These are phyloP conservation scores for Puccinia sorghi DNA, from an alignment of 1,284 basidiomycete genomes.

Conservation along the genomic window DNA sequence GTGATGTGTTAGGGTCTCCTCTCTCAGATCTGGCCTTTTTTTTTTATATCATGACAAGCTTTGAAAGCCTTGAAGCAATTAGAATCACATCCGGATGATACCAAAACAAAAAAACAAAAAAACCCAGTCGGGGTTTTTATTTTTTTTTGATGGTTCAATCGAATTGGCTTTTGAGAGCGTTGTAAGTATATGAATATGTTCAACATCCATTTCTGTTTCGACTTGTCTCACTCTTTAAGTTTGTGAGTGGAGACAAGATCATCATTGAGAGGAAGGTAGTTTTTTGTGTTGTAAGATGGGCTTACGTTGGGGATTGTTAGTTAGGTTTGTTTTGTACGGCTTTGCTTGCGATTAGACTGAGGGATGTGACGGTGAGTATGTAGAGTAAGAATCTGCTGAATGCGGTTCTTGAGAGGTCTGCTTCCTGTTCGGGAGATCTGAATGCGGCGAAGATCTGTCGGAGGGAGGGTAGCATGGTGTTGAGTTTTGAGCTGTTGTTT, in stretches of 20 bases:
- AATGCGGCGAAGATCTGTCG: slow-evolving; percentile 47
- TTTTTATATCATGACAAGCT: slow-evolving; percentile 15
- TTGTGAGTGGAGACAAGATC: slow-evolving; percentile 24
- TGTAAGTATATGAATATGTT: too few species aligned
- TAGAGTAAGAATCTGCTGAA: slow-evolving; percentile 42
- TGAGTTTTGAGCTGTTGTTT: too few species aligned
- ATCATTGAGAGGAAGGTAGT: slow-evolving; percentile 34
- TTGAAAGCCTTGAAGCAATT: background rate
- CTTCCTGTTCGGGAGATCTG: slow-evolving; percentile 47
- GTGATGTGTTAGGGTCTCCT: too few species aligned
- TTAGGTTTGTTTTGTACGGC: slow-evolving; percentile 35
- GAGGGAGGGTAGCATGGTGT: slow-evolving; percentile 33
- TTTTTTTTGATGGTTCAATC: too few species aligned
- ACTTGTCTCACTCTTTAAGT: background rate
- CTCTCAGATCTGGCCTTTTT: slow-evolving; percentile 50
- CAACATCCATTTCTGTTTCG: slow-evolving; percentile 49
- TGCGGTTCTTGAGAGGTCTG: slow-evolving; percentile 41
- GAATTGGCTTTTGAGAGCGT: too few species aligned
- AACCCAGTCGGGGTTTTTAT: background rate
- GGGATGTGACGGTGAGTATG: slow-evolving; percentile 30
- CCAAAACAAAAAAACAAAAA: background rate
- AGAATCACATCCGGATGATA: background rate
- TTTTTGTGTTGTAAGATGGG: background rate
- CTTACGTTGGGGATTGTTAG: background rate
- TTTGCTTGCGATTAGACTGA: slow-evolving; percentile 42